These are phyloP conservation scores for Letharia columbiana DNA, from an alignment of 495 filamentous ascomycete genomes.

Conservation along the genomic window DNA sequence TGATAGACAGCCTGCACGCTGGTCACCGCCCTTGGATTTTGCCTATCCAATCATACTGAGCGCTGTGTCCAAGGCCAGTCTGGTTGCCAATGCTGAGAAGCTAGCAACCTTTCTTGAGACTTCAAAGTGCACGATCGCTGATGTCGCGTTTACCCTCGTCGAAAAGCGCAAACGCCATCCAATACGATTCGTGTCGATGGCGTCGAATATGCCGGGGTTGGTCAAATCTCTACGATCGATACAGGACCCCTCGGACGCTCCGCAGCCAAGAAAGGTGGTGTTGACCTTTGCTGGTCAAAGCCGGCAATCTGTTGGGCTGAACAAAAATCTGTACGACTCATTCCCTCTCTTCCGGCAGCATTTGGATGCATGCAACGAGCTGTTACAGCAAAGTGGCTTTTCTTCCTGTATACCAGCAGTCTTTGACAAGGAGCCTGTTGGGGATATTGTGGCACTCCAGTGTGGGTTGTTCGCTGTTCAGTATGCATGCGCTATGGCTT, in stretches of 20 bases:
- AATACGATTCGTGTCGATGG: not conserved
- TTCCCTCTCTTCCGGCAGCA: conserved; percentile 30
- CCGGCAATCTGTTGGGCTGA: conserved; percentile 21
- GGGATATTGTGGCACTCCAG: conserved; percentile 39
- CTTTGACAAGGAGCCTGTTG: conserved; percentile 34
- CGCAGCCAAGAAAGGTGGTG: conserved; percentile 22
- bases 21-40: not conserved
- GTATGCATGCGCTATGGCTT: conserved; percentile 39
- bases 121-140: conserved; percentile 5
- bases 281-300: conserved; percentile 33
- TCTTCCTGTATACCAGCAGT: conserved; percentile 39
- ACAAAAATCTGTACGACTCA: conserved; percentile 26
- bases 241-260: not conserved
- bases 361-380: conserved; percentile 22
- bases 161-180: conserved; percentile 1
- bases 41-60: conserved; percentile 21
- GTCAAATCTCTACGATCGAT: conserved; percentile 4
- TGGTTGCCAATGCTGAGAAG: conserved; percentile 15
- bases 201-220: not conserved
- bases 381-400: not conserved
- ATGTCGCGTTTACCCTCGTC: conserved; percentile 16
- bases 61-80: conserved; percentile 15
- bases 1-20: not conserved
- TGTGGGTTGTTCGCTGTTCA: conserved; percentile 39
- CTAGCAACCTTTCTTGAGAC: conserved; percentile 2